Evolutionary conservation across 2,329 filamentous ascomycete genomes (phyloP).

Genomic region (Neofusicoccum ribis): DNA sequence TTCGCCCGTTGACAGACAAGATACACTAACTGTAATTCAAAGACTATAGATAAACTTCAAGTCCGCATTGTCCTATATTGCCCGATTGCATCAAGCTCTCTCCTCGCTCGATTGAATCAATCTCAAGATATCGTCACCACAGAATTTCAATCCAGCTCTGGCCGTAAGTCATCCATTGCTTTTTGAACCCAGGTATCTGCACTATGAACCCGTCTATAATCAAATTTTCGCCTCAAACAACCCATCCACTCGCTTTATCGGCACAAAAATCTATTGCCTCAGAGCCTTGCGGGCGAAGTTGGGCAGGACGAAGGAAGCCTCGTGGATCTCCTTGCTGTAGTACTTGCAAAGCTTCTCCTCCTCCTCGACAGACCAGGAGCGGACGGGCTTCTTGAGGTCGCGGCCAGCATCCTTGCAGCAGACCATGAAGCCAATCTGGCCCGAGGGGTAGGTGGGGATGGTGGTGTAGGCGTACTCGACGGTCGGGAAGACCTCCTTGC

Average conservation of each 20-base stretch:
- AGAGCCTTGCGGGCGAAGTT: slow-evolving; percentile 84
- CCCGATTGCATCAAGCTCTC: too few species aligned
- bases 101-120: too few species aligned
- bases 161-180: slow-evolving; percentile 17
- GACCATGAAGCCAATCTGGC: slow-evolving; percentile 99
- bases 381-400: slow-evolving; percentile 82
- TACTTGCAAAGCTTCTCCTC: slow-evolving; percentile 92
- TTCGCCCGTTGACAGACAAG: too few species aligned
- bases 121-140: too few species aligned
- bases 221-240: background rate
- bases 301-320: slow-evolving; percentile 88
- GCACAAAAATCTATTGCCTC: slow-evolving; percentile 32
- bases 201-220: background rate
- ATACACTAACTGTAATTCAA: too few species aligned
- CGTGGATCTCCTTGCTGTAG: slow-evolving; percentile 97
- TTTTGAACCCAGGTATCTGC: slow-evolving; percentile 13
- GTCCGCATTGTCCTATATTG: too few species aligned
- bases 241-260: background rate
- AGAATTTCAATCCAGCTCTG: background rate
- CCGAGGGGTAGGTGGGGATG: slow-evolving; percentile 97
- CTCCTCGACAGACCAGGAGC: slow-evolving; percentile 79
- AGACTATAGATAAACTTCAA: too few species aligned
- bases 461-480: slow-evolving; percentile 99
- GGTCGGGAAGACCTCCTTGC: slow-evolving; percentile 94
- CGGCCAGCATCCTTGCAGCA: slow-evolving; percentile 90